These are phyloP conservation scores for Kluyveromyces nonfermentans DNA, from an alignment of 805 yeast genomes.

Conservation along the genomic window DNA sequence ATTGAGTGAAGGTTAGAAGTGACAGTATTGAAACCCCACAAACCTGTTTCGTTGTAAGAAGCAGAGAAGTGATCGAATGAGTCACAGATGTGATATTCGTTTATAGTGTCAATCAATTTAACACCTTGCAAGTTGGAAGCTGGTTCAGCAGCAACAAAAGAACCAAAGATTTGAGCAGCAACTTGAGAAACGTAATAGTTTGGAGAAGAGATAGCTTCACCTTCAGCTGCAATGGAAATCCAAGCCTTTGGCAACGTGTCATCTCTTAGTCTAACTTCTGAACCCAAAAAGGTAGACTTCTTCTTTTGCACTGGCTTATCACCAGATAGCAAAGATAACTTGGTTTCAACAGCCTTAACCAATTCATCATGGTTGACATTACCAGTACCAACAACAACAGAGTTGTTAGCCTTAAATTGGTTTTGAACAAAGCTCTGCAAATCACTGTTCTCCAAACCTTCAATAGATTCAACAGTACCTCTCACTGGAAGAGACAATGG, in stretches of 20 bases:
- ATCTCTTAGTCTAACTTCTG: conserved; percentile 82
- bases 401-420: conserved; percentile 53
- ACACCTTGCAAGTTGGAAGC: conserved; percentile 52
- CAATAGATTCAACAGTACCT: conserved; percentile 63
- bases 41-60: conserved; percentile 68
- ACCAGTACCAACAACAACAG: conserved; percentile 62
- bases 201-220: conserved; percentile 56
- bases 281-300: conserved; percentile 66
- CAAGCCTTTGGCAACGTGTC: conserved; percentile 78
- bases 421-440: conserved; percentile 44
- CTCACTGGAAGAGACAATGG: conserved; percentile 66
- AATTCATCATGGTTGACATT: conserved; percentile 60
- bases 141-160: conserved; percentile 46
- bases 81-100: conserved; percentile 66
- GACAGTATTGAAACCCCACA: conserved; percentile 74
- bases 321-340: conserved; percentile 35
- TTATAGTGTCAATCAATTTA: conserved; percentile 58
- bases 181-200: conserved; percentile 64
- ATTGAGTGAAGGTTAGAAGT: conserved; percentile 48
- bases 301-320: conserved; percentile 42
- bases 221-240: conserved; percentile 65
- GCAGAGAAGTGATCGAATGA: conserved; percentile 61
- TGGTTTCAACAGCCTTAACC: conserved; percentile 53
- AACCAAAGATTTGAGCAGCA: conserved; percentile 56
- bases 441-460: conserved; percentile 50